Evolutionary conservation across 257 asterid species (phyloP), one percentile per base, ranked within the genome.

Genomic region (Plantago ovata): DNA sequence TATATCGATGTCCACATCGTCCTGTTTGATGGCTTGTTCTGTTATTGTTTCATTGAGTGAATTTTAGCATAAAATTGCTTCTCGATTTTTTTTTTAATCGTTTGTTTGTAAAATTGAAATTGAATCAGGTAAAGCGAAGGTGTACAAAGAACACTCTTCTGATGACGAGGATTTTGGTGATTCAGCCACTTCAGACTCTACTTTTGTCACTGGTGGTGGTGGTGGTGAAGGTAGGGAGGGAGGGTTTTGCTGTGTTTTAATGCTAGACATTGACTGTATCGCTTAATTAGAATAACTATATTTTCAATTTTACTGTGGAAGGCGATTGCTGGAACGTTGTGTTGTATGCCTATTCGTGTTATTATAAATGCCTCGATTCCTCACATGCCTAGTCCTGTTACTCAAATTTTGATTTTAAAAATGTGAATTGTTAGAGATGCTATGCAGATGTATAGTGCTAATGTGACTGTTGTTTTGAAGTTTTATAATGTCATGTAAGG

Each of bases 21-120:
- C 20, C 16, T 23, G 1, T 10, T 9, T 47, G 1, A 9, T 15
- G 12, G 2, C 15, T 60, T 1, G 10, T 16, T 32, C 16, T 20
- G 39, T 8, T 5, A 36, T 14, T 20, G 1, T 2, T 32, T 38
- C 49, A 15, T 33, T 22, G 21, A 20, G 7, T 46, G 33, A 40
- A 51, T 49, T 28, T n/a, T 18, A 62, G 56, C 7, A 74, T 62
- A 33, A 71, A 52, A 59, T n/a, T 75, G 82, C 0, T 45, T 45
- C n/a, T 45, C 11, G 7, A 9, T 6, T 3, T n/a, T 10, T n/a
- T 18, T 20, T n/a, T 45, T 45, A 45, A n/a, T n/a, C 21, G 21
- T n/a, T 7, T 45, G 10, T 19, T 5, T 40, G 10, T 0, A 45
- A 28, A 28, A 2, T 28, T 6, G 36, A 28, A 28, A 1, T 28